Percentiles rank a stretch among this genome's conserved stretches.
Conservation (phyloP, 1,139 yeast genomes). For the Diutina scorzettiae region DNA sequence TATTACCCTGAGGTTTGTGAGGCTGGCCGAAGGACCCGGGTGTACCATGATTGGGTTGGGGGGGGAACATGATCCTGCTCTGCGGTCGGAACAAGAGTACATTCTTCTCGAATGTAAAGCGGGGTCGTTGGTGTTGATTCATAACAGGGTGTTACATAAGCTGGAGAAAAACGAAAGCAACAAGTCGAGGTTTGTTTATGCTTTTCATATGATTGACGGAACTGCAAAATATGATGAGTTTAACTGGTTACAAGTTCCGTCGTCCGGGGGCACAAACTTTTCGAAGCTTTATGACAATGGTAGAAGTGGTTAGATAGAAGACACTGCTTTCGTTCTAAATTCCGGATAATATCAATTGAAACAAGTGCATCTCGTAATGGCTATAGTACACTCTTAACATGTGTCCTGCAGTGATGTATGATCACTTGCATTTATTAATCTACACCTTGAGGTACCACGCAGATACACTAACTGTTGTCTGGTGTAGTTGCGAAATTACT, state of each 20-base stretch:
- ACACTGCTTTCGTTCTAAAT: too few relatives aligned
- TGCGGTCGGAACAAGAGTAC: conserved; percentile 27
- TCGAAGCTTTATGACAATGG: conserved; percentile 27
- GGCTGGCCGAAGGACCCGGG: conserved; percentile 30
- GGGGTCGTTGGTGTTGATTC: conserved; percentile 57
- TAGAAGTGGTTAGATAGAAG: too few relatives aligned
- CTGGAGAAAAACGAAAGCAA: conserved; percentile 47
- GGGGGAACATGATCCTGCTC: conserved; percentile 12
- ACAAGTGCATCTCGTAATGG: too few relatives aligned
- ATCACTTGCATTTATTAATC: too few relatives aligned
- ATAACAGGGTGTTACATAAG: conserved; percentile 61
- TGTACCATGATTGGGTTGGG: conserved; percentile 30
- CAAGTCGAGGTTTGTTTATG: conserved; percentile 61
- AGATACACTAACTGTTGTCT: too few relatives aligned
- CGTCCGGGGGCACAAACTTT: conserved; percentile 49
- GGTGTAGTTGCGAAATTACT: too few relatives aligned
- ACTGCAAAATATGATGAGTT: conserved; percentile 40
- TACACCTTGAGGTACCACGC: too few relatives aligned
- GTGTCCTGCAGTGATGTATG: too few relatives aligned
- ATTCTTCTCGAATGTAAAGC: conserved; percentile 52
- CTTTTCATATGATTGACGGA: conserved; percentile 74
- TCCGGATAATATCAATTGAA: too few relatives aligned
- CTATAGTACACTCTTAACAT: too few relatives aligned
- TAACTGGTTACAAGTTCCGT: conserved; percentile 73
- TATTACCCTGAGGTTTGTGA: conserved; percentile 54